Conservation (phyloP, 2,329 filamentous ascomycete species). For the Fusarium sp. region DNA sequence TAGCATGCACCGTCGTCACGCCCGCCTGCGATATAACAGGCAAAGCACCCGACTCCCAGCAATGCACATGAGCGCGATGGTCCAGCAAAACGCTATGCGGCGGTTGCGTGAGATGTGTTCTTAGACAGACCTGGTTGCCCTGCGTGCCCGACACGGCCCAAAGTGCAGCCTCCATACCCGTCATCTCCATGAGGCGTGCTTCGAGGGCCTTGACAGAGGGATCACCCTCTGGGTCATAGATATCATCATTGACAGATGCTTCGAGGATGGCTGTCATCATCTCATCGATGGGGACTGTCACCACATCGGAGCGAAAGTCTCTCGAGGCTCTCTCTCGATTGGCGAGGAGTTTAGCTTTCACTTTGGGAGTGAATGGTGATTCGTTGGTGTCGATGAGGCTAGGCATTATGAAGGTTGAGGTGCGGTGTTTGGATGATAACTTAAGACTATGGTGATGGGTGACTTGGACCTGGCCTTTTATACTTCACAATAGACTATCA, state of each 20-base stretch:
- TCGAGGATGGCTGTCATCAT: slow-evolving; percentile 52
- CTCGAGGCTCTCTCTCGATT: slow-evolving; percentile 40
- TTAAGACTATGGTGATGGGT: background rate
- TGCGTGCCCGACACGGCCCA: slow-evolving; percentile 50
- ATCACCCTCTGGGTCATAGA: slow-evolving; percentile 49
- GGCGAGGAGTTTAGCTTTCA: slow-evolving; percentile 25
- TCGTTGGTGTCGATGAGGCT: slow-evolving; percentile 15
- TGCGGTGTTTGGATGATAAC: background rate
- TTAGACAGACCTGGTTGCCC: slow-evolving; percentile 50
- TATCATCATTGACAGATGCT: slow-evolving; percentile 50
- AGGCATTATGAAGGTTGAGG: slow-evolving; percentile 19
- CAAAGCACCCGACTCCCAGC: slow-evolving; percentile 74
- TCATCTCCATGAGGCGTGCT: slow-evolving; percentile 42
- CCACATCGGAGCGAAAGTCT: slow-evolving; percentile 51
- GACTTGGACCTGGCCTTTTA: background rate
- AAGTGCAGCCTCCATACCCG: slow-evolving; percentile 49
- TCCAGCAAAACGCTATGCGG: slow-evolving; percentile 63
- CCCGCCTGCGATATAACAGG: slow-evolving; percentile 79
- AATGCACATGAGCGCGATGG: slow-evolving; percentile 79
- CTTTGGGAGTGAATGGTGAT: slow-evolving; percentile 31
- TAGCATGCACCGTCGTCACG: slow-evolving; percentile 74
- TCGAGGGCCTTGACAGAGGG: slow-evolving; percentile 48
- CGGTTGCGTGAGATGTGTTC: slow-evolving; percentile 50
- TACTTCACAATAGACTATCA: background rate
- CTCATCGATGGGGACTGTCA: slow-evolving; percentile 46